A percentile compares a stretch with the other conserved stretches of the same genome.
Conservation (phyloP, 2,329 filamentous ascomycete genomes). For the Alternaria consortialis region DNA sequence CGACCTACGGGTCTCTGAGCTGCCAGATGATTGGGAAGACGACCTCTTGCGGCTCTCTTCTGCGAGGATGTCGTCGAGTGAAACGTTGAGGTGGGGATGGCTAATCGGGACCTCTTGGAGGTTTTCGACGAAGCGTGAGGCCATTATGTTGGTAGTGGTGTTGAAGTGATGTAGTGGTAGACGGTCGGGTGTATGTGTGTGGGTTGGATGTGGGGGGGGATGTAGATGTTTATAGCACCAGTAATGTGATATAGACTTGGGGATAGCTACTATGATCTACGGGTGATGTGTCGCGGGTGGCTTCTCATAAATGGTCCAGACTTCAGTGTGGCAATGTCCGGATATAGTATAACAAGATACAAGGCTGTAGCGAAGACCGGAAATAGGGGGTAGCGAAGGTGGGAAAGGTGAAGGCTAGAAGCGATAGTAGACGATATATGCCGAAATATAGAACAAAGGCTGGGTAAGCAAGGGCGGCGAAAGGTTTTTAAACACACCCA, state of each 20-base stretch:
- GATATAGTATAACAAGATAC: slow-evolving; percentile 8
- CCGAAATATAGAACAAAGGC: slow-evolving; percentile 8
- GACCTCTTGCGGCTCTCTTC: slow-evolving; percentile 49
- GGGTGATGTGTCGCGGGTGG: slow-evolving; percentile 2
- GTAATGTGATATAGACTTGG: slow-evolving; percentile 14
- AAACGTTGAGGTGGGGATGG: slow-evolving; percentile 52
- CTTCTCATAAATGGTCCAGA: slow-evolving; percentile 14
- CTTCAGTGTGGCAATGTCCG: slow-evolving; percentile 15
- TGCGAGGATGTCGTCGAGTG: slow-evolving; percentile 51
- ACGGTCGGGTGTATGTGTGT: background rate
- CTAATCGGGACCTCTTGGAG: slow-evolving; percentile 50
- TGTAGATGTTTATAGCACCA: slow-evolving; percentile 22
- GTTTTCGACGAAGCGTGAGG: slow-evolving; percentile 52
- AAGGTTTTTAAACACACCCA: slow-evolving; percentile 26
- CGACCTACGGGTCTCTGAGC: slow-evolving; percentile 35
- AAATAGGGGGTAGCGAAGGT: slow-evolving; percentile 1
- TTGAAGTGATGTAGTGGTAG: background rate
- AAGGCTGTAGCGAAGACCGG: slow-evolving; percentile 1
- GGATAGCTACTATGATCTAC: slow-evolving; percentile 22
- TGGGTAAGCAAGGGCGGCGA: slow-evolving; percentile 18
- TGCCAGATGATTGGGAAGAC: slow-evolving; percentile 43
- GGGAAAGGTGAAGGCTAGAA: background rate
- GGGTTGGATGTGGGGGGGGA: background rate
- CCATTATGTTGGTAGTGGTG: slow-evolving; percentile 31
- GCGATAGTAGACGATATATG: slow-evolving; percentile 10